phyloP scores from a whole-genome alignment of 1,284 basidiomycete genomes.

The Melampsora abietis-canadensis region DNA sequence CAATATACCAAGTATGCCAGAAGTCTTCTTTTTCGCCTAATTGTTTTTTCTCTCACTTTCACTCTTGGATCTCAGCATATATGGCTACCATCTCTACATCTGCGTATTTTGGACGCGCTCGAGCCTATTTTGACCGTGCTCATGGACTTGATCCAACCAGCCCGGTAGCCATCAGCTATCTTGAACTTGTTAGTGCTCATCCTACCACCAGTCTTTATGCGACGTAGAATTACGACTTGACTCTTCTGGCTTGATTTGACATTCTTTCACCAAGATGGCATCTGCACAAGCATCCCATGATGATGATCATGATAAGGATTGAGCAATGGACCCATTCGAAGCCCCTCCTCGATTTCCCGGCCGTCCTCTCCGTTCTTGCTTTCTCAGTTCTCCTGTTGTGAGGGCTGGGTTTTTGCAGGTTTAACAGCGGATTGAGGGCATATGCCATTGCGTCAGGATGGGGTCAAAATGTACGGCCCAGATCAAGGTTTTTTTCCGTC shows the following conservation, averaged over 20 bases:
- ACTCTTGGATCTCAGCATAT: conserved; percentile 5
- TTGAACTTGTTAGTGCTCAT: conserved; percentile 29
- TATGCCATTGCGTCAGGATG: conserved; percentile 5
- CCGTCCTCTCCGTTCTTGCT: conserved; percentile 10
- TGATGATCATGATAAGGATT: conserved; percentile 10
- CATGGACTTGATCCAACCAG: conserved; percentile 17
- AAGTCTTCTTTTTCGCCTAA: background rate
- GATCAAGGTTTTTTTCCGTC: conserved; percentile 4
- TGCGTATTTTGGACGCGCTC: conserved; percentile 13
- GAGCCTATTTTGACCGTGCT: conserved; percentile 30
- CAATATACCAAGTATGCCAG: background rate
- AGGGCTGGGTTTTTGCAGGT: conserved; percentile 13
- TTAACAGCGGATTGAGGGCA: conserved; percentile 4
- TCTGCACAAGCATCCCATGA: conserved; percentile 2
- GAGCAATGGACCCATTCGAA: conserved; percentile 31
- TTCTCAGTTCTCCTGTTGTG: background rate
- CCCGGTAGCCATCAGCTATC: conserved; percentile 6
- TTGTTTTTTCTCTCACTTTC: background rate
- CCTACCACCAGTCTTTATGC: too few relatives aligned
- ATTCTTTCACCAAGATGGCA: background rate
- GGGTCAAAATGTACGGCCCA: conserved; percentile 38
- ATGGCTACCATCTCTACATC: conserved; percentile 13
- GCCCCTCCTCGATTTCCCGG: conserved; percentile 13
- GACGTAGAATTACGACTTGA: too few relatives aligned
- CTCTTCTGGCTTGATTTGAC: background rate